These are phyloP conservation scores for Trametes cingulata DNA, from an alignment of 768 basidiomycete genomes.

Conservation along the genomic window DNA sequence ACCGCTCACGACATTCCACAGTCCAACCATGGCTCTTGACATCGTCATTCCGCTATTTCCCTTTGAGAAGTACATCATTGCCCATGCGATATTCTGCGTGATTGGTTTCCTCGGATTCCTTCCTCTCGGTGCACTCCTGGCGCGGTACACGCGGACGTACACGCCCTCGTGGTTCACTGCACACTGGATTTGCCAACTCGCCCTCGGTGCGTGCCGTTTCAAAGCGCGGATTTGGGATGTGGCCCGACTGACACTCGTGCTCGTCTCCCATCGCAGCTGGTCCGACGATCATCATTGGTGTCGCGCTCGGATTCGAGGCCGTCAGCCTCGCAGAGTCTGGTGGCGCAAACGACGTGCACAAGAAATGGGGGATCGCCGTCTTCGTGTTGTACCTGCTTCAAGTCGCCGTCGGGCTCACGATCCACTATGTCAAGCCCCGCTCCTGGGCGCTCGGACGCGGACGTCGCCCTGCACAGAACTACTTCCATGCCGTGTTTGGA, in stretches of 20 bases:
- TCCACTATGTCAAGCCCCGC: conserved; percentile 52
- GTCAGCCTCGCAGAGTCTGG: conserved; percentile 32
- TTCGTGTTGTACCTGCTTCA: conserved; percentile 56
- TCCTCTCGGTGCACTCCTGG: conserved; percentile 54
- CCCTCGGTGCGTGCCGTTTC: conserved; percentile 33
- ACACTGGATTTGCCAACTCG: conserved; percentile 50
- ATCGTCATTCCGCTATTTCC: conserved; percentile 38
- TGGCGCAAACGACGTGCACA: conserved; percentile 44
- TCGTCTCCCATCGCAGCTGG: conserved; percentile 33
- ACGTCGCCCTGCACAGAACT: conserved; percentile 47
- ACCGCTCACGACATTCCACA: background rate
- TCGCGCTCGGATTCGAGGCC: conserved; percentile 43
- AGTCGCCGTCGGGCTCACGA: conserved; percentile 45
- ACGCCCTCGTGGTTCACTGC: conserved; percentile 41
- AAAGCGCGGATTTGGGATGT: background rate
- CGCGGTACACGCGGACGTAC: conserved; percentile 55
- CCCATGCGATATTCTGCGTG: conserved; percentile 52
- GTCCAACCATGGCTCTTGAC: background rate
- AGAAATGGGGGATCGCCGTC: conserved; percentile 53
- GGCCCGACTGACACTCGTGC: background rate
- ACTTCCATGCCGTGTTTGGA: conserved; percentile 47
- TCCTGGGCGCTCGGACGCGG: conserved; percentile 24
- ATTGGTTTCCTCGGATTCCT: conserved; percentile 59
- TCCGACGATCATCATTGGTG: conserved; percentile 54
- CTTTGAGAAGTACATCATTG: conserved; percentile 48